Evolutionary conservation across 2,329 filamentous ascomycete species (phyloP).

Genomic region (Penicillium sp.): DNA sequence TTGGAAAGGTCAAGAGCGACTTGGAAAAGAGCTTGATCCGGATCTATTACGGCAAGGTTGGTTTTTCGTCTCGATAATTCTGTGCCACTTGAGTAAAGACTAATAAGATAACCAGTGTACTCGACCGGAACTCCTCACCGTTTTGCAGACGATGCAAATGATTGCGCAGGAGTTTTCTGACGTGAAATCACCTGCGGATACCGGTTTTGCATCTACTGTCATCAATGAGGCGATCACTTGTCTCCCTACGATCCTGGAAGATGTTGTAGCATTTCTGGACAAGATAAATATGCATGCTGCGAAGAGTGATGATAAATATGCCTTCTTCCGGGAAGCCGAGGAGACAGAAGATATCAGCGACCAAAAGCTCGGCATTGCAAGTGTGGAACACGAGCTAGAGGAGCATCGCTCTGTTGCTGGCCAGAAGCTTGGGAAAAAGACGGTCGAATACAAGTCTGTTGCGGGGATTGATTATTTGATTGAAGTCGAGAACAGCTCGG

Average conservation of each 20-base stretch:
- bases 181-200: slow-evolving; percentile 53
- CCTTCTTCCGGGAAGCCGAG: slow-evolving; percentile 77
- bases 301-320: slow-evolving; percentile 80
- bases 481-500: slow-evolving; percentile 66
- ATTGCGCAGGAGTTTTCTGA: slow-evolving; percentile 68
- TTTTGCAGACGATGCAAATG: slow-evolving; percentile 74
- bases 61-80: no score
- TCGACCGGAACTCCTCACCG: slow-evolving; percentile 69
- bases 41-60: slow-evolving; percentile 98
- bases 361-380: slow-evolving; percentile 83
- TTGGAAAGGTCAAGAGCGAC: slow-evolving; percentile 70
- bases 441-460: no score
- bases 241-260: no score
- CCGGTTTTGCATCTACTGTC: no score
- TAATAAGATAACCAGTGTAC: no score
- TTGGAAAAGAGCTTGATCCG: slow-evolving; percentile 87
- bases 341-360: slow-evolving; percentile 84
- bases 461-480: no score
- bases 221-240: no score
- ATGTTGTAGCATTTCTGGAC: no score
- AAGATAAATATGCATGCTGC: slow-evolving; percentile 79
- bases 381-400: slow-evolving; percentile 86
- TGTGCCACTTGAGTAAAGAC: no score
- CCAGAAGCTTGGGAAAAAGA: slow-evolving; percentile 63
- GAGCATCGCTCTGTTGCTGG: no score